Base-by-base conservation (phyloP, 306 rosid genomes). In the Vachellia pachyceras region DNA sequence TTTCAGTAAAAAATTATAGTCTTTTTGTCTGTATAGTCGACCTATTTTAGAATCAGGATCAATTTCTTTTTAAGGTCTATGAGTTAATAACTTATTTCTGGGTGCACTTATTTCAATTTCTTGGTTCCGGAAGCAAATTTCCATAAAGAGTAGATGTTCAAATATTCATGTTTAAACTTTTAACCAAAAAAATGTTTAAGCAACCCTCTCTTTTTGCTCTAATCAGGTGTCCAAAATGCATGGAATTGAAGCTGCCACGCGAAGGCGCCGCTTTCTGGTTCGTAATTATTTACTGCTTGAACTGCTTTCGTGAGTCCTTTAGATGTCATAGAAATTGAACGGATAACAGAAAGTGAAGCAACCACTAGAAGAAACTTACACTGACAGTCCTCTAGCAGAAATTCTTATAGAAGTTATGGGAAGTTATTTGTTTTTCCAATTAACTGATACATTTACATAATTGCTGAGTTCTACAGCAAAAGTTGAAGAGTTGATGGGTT, bases 221-320 rank as follows among this genome's bases (percentile, higher is more conserved):
- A 4, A 47, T 10, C 81, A 95, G 98, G 90, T 95, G 99, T 82
- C 98, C 99, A 8, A 95, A 95, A 86, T 95, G 99, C 77, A 69
- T 93, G 81, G 92, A 93, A 52, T 84, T 95, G 87, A 95, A 90
- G 92, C 96, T 95, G 83, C 93, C 98, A 42, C 96, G 97, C 2
- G 94, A 91, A 83, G 89, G 84, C 63, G 90, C 98, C 41, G 91
- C 99, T 49, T 95, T 95, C 93, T 95, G 97, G 99, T 95, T 29
- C 76, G 99, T 90, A 79, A 79, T 60, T 69, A 22, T 67, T 44
- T 74, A 37, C 67, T 60, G 23, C 76, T 66, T 71, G 57, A 7
- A 41, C 22, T 36, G 39, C 22, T 23, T 47, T 75, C 80, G 57
- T 40, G 33, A 25, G 64, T 65, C 25, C 15, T 37, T 46, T 67